phyloP scores from a whole-genome alignment of 495 filamentous ascomycete species.

The Aspergillus saccharolyticus region DNA sequence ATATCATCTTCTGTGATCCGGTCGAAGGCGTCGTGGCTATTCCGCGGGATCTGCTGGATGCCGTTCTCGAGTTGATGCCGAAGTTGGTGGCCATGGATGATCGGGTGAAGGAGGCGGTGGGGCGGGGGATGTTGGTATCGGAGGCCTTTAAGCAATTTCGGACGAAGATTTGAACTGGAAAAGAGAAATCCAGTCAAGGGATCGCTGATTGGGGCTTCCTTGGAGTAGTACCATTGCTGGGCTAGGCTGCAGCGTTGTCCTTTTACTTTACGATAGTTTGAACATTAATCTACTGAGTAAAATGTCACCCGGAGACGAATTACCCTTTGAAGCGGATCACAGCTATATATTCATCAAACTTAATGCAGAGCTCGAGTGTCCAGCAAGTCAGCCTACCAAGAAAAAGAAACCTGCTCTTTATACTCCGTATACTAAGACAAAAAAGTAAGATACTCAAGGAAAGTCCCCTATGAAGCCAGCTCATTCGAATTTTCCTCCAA shows the following conservation, averaged over 20 bases:
- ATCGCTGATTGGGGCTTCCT: too few relatives aligned
- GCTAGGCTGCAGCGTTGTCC: too few relatives aligned
- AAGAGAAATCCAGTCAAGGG: too few relatives aligned
- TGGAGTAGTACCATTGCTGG: too few relatives aligned
- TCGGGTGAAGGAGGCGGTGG: constrained; percentile 55
- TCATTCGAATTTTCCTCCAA: constrained; percentile 8
- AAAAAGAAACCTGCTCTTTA: neutral
- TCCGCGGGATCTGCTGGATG: constrained; percentile 44
- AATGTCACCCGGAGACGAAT: too few relatives aligned
- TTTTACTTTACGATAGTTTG: too few relatives aligned
- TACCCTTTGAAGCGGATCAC: too few relatives aligned
- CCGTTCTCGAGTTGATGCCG: constrained; percentile 51
- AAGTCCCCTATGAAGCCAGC: constrained; percentile 18
- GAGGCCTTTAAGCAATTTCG: constrained; percentile 52
- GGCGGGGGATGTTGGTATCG: constrained; percentile 48
- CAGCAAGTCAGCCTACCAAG: too few relatives aligned
- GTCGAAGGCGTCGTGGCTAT: constrained; percentile 60
- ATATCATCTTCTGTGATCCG: constrained; percentile 59
- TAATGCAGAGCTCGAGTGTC: constrained; percentile 9
- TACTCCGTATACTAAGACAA: constrained; percentile 1
- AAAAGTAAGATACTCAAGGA: too few relatives aligned
- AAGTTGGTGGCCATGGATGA: constrained; percentile 55
- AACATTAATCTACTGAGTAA: too few relatives aligned
- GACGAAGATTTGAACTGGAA: constrained; percentile 18
- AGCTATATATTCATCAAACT: neutral